Percentiles rank a stretch among this genome's conserved stretches.
phyloP scores from a whole-genome alignment of 306 rosid species.

The Carpinus fangiana region DNA sequence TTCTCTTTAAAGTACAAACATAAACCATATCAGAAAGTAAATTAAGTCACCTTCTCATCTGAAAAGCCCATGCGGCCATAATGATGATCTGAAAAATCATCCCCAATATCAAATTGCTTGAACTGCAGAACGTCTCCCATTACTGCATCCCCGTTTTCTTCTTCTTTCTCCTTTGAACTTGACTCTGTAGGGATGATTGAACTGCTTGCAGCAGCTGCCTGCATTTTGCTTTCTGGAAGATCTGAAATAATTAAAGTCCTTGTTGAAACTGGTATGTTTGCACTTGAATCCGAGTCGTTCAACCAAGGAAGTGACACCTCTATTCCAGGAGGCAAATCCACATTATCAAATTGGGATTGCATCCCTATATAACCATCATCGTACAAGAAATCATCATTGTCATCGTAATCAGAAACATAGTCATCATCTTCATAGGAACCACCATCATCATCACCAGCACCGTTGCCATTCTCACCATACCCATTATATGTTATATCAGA shows the following conservation, averaged over 20 bases:
- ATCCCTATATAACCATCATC: conserved; percentile 45
- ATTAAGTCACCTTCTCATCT: conserved; percentile 45
- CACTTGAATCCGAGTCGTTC: conserved; percentile 42
- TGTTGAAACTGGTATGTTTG: conserved; percentile 18
- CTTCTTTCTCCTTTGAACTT: conserved; percentile 42
- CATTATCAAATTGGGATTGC: conserved; percentile 72
- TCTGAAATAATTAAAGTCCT: conserved; percentile 27
- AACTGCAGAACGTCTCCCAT: conserved; percentile 40
- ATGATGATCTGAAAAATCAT: conserved; percentile 60
- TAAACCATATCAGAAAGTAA: neutral
- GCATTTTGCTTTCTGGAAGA: conserved; percentile 22
- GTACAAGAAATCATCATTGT: conserved; percentile 35
- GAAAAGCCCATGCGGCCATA: conserved; percentile 40
- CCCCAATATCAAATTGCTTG: conserved; percentile 62
- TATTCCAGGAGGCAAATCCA: conserved; percentile 80
- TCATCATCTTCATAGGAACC: conserved; percentile 47
- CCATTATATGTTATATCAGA: conserved; percentile 47
- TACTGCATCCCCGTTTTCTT: conserved; percentile 19
- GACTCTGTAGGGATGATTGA: conserved; percentile 32
- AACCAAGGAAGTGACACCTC: conserved; percentile 79
- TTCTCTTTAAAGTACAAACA: neutral
- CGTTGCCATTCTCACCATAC: conserved; percentile 19
- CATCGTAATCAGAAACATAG: conserved; percentile 33
- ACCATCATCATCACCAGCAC: conserved; percentile 39
- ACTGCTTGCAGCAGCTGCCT: conserved; percentile 29